Percentiles rank a stretch among this genome's conserved stretches.
Conservation (phyloP, 495 filamentous ascomycete species). For the Trichoderma virens region DNA sequence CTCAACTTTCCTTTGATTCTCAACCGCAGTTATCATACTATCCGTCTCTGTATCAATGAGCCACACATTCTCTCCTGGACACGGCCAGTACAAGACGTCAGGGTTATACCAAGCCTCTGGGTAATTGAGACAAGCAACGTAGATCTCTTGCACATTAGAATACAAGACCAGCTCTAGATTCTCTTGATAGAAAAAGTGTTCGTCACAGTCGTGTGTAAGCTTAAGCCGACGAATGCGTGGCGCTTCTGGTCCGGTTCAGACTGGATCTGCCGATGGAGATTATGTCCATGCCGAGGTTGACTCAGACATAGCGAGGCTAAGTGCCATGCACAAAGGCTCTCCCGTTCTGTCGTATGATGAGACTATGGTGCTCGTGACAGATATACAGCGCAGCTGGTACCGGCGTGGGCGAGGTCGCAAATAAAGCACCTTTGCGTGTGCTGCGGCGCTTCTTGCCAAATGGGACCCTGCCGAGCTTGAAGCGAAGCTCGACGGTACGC, state of each 20-base stretch:
- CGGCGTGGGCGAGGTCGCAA: slow-evolving; percentile 17
- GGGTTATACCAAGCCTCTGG: no score
- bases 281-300: slow-evolving; percentile 21
- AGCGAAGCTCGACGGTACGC: slow-evolving; percentile 18
- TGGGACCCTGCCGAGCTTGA: neutral
- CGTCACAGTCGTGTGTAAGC: neutral
- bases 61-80: neutral
- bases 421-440: no score
- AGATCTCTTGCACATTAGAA: neutral
- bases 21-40: neutral
- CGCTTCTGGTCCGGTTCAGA: neutral
- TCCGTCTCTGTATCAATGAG: neutral
- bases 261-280: slow-evolving; percentile 13
- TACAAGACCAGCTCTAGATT: neutral
- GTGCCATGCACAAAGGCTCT: slow-evolving; percentile 4
- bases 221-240: neutral
- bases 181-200: neutral
- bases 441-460: neutral
- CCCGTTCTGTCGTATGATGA: neutral
- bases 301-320: slow-evolving; percentile 18
- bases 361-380: slow-evolving; percentile 19
- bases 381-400: slow-evolving; percentile 18
- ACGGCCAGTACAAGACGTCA: neutral
- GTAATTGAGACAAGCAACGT: neutral
- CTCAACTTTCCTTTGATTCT: neutral